Base-by-base conservation (phyloP, 225 moss, liverwort and hornwort genomes). In the Straminergon stramineum region DNA sequence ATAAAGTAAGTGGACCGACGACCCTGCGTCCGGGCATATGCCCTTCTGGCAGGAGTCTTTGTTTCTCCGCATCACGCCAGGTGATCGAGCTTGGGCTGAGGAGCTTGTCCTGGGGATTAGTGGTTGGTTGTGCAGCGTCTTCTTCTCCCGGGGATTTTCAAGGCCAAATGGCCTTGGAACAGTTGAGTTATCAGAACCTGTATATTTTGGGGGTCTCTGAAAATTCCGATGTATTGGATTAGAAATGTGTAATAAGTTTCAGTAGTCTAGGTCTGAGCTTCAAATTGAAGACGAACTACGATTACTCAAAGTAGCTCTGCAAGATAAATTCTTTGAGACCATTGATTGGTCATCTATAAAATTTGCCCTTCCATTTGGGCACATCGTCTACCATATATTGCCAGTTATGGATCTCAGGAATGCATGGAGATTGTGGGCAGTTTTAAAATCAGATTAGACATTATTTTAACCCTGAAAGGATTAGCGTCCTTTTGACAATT, bases 261-360 rank as follows among this genome's bases (percentile, higher is more conserved):
- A 85, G 63, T 78, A 85, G 83, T 83, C 43, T 32, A 89, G 87
- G 48, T 84, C 57, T 58, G 10, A 78, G 64, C 62, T 88, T 75
- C 82, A 82, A 73, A 30, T 88, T 81, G 77, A 39, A 82, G 86
- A 73, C 39, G 43, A 67, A 79, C 56, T 87, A 45, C 48, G 55
- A 24, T 69, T 78, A 86, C 76, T 70, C 20, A 64, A 64, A 71
- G 62, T 70, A 85, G 86, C 88, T 56, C 73, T 68, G 51, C 88
- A 66, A 74, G 86, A 43, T 70, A 57, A 81, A 85, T 92, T 90
- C 88, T 90, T 92, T 87, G 83, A 90, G 90, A 84, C 89, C 90
- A 74, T 84, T 53, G 67, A 84, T 84, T 55, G 90, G 89, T 90
- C 65, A 68, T 90, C 48, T 60, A 81, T 84, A 86, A 83, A 66